A percentile compares a stretch with the other conserved stretches of the same genome.
These are phyloP conservation scores for Pichia gijzeniarum DNA, from an alignment of 805 yeast genomes.

Conservation along the genomic window DNA sequence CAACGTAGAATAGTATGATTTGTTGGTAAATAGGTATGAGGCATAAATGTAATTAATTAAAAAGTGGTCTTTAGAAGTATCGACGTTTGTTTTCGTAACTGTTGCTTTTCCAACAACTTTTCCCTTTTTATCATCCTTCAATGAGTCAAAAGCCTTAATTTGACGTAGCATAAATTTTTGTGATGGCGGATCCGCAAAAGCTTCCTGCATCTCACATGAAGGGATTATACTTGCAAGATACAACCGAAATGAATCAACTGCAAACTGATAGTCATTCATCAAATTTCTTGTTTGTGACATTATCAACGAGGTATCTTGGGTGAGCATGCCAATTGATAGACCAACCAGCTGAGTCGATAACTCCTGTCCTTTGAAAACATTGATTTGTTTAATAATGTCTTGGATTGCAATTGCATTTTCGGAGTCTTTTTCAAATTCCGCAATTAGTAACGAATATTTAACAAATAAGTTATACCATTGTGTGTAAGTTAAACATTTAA, in stretches of 20 bases:
- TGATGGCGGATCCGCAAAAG: conserved; percentile 68
- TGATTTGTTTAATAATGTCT: conserved; percentile 69
- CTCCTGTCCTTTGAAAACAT: conserved; percentile 63
- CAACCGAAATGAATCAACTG: conserved; percentile 57
- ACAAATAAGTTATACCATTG: conserved; percentile 83
- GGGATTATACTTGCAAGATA: conserved; percentile 51
- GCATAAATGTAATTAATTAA: conserved; percentile 63
- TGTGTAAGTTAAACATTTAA: conserved; percentile 70
- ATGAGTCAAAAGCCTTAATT: conserved; percentile 79
- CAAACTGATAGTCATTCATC: conserved; percentile 67
- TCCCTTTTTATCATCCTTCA: conserved; percentile 33
- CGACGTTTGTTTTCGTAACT: conserved; percentile 48
- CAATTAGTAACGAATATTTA: conserved; percentile 65
- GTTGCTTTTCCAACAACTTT: conserved; percentile 69
- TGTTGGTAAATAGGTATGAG: conserved; percentile 69
- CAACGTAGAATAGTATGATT: conserved; percentile 76
- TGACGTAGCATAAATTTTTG: conserved; percentile 89
- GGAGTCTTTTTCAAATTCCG: conserved; percentile 45
- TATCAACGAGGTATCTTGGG: conserved; percentile 47
- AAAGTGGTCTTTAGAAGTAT: conserved; percentile 50
- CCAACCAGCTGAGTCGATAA: conserved; percentile 58
- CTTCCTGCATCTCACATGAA: conserved; percentile 16
- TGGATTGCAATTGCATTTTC: conserved; percentile 65
- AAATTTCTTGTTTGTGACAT: conserved; percentile 56
- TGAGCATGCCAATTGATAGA: conserved; percentile 44